Base-by-base conservation (phyloP, 768 basidiomycete genomes). In the Clitopilus hobsonii region DNA sequence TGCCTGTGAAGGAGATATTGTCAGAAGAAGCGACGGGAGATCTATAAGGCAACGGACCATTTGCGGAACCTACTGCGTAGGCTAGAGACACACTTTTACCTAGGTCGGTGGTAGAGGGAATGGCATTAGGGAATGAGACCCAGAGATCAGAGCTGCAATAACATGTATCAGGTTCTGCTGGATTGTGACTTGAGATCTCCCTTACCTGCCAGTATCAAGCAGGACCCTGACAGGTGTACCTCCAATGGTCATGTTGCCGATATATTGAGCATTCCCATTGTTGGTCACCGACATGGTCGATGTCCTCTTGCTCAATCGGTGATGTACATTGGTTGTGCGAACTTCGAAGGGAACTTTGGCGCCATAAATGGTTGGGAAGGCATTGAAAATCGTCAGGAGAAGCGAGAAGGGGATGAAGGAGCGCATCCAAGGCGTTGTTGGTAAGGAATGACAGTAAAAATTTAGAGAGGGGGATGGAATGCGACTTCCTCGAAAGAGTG, bases 171-270 rank as follows among this genome's bases (percentile, higher is more conserved):
- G n/a, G 52, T 30, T 7, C 6, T 47, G 29, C 25, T 18, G 27
- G 47, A 49, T 26, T 24, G 16, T 45, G 41, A 18, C 26, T 22
- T 28, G 16, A 25, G 22, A 25, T 13, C 18, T 45, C 5, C 57
- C 70, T 16, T 57, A 85, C 88, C 89, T 91, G 70, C 89, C 89
- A 6, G 88, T 90, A 65, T 91, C 89, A 52, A 91, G 68, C 61
- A 89, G 72, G 51, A 91, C 85, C 22, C 77, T 74, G 58, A 87
- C 70, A 3, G 70, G 62, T 20, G 69, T 69, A 16, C 86, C 86
- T 14, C 81, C 85, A 38, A 91, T 69, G 14, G 85, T 87, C 58
- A 91, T 76, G 62, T 88, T 89, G 36, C 79, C 74, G 50, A 86
- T 81, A 64, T 91, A 91, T 62, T 89, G 83, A 0, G 83, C 76